Evolutionary conservation across 768 basidiomycete species (phyloP).

Genomic region (Pisolithus orientalis): DNA sequence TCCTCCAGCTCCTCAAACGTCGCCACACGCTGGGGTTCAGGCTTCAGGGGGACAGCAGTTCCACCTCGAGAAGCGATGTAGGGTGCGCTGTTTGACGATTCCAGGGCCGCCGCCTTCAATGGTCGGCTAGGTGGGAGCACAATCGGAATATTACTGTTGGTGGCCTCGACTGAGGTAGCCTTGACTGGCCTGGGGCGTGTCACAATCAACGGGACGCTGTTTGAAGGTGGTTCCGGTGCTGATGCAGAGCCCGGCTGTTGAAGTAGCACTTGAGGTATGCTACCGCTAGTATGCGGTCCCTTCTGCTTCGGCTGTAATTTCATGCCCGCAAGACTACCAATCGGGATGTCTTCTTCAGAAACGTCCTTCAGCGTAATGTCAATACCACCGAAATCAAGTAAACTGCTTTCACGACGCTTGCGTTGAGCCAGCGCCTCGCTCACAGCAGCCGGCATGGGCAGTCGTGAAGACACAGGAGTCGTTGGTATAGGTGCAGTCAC

Average conservation of each 20-base stretch:
- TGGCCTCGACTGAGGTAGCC: slow-evolving; percentile 10
- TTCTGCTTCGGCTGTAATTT: slow-evolving; percentile 14
- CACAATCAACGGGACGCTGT: slow-evolving; percentile 17
- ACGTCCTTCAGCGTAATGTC: slow-evolving; percentile 27
- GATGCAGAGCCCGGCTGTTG: slow-evolving; percentile 27
- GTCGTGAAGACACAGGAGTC: slow-evolving; percentile 39
- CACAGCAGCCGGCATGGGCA: slow-evolving; percentile 65
- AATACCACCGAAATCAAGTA: slow-evolving; percentile 40
- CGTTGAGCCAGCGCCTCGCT: slow-evolving; percentile 67
- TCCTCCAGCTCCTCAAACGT: slow-evolving; percentile 87
- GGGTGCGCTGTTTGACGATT: slow-evolving; percentile 32
- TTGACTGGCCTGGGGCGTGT: slow-evolving; percentile 15
- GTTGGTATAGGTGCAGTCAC: slow-evolving; percentile 73
- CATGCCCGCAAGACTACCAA: slow-evolving; percentile 15
- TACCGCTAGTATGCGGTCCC: slow-evolving; percentile 13
- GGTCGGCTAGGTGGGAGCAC: slow-evolving; percentile 24
- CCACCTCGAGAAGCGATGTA: slow-evolving; percentile 42
- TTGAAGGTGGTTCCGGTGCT: slow-evolving; percentile 13
- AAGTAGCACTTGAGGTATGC: slow-evolving; percentile 22
- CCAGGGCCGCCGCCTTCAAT: slow-evolving; percentile 31
- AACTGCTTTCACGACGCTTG: slow-evolving; percentile 59
- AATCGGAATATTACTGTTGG: slow-evolving; percentile 23
- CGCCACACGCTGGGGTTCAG: slow-evolving; percentile 48
- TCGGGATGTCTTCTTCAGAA: slow-evolving; percentile 31
- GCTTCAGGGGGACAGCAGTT: slow-evolving; percentile 40